Evolutionary conservation across 345 rosid genomes (phyloP).

Genomic region (Zanthoxylum bungeanum): DNA sequence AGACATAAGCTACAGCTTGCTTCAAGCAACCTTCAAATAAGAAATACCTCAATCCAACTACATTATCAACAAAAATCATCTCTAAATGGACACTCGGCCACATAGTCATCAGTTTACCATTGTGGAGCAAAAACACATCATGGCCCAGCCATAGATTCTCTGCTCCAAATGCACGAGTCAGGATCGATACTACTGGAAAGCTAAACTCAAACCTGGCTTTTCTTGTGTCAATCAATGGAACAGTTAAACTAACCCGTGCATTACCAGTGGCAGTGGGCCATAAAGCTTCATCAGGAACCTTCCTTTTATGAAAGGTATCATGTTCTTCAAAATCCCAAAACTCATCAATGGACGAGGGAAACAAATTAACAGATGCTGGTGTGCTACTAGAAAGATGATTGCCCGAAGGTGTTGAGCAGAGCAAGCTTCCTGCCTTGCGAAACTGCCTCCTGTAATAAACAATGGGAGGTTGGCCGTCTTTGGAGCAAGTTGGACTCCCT

Average conservation of each 20-base stretch:
- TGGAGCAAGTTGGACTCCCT: constrained; percentile 29
- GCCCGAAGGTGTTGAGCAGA: constrained; percentile 12
- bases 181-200: constrained; percentile 33
- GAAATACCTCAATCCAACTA: constrained; percentile 68
- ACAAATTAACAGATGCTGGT: constrained; percentile 20
- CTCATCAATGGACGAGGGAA: constrained; percentile 23
- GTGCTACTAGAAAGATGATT: constrained; percentile 14
- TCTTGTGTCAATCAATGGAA: constrained; percentile 31
- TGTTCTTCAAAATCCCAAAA: constrained; percentile 21
- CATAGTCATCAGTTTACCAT: constrained; percentile 47
- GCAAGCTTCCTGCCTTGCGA: constrained; percentile 36
- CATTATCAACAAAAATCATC: constrained; percentile 75
- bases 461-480: constrained; percentile 50
- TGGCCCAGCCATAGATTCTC: constrained; percentile 44
- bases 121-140: constrained; percentile 41
- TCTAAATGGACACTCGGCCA: constrained; percentile 87
- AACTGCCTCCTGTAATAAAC: constrained; percentile 80
- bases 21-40: constrained; percentile 80
- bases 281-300: constrained; percentile 33
- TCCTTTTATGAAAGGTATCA: constrained; percentile 24
- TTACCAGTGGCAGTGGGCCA: constrained; percentile 37
- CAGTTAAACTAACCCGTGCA: constrained; percentile 37
- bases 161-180: constrained; percentile 27
- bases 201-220: constrained; percentile 37
- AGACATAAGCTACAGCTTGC: constrained; percentile 56